phyloP scores from a whole-genome alignment of 805 yeast genomes.

The Saccharomycopsis lassenensis region DNA sequence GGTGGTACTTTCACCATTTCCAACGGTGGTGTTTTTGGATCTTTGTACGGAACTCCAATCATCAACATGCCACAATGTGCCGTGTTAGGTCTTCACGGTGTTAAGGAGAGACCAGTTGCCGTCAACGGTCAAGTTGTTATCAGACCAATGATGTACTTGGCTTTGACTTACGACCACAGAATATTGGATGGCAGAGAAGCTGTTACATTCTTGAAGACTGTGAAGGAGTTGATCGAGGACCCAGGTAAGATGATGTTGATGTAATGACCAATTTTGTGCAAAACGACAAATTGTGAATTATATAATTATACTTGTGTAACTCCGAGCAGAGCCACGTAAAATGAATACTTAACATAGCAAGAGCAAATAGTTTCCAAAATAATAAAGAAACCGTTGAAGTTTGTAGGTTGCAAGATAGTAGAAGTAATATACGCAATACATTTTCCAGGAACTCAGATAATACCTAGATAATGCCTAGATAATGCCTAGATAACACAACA shows the following conservation, averaged over 20 bases:
- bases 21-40: conserved; percentile 98
- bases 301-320: too few relatives aligned
- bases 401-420: too few relatives aligned
- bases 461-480: too few relatives aligned
- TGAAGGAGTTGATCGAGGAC: conserved; percentile 95
- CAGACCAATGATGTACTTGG: conserved; percentile 99
- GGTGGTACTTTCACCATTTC: conserved; percentile 99
- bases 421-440: too few relatives aligned
- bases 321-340: too few relatives aligned
- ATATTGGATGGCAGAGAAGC: conserved; percentile 98
- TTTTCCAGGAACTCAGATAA: too few relatives aligned
- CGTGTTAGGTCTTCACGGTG: conserved; percentile 94
- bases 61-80: conserved; percentile 98
- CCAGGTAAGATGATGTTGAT: conserved; percentile 92
- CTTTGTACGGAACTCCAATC: conserved; percentile 95
- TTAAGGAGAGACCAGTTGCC: conserved; percentile 94
- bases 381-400: too few relatives aligned
- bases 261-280: too few relatives aligned
- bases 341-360: too few relatives aligned
- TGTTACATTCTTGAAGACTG: conserved; percentile 89
- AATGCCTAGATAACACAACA: too few relatives aligned
- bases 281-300: too few relatives aligned
- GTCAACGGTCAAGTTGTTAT: conserved; percentile 92
- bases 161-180: conserved; percentile 97
- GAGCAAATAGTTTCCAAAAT: too few relatives aligned